phyloP scores from a whole-genome alignment of 2,329 filamentous ascomycete species.

The Beauveria sp. region DNA sequence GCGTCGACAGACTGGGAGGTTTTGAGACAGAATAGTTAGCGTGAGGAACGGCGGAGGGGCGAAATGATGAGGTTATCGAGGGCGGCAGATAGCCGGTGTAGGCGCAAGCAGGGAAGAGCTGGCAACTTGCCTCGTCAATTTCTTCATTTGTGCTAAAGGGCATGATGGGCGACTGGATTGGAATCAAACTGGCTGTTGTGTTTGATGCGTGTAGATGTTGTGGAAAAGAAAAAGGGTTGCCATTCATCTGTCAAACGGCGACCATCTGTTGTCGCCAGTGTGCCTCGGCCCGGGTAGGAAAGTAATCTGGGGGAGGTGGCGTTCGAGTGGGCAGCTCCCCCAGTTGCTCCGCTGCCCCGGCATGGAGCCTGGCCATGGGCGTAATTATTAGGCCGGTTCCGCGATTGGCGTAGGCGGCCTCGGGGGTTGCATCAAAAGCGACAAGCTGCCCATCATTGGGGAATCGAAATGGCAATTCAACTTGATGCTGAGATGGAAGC shows the following conservation, averaged over 20 bases:
- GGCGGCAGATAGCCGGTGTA: background rate
- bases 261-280: background rate
- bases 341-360: constrained; percentile 4
- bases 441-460: too few relatives aligned
- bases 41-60: background rate
- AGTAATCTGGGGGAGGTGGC: background rate
- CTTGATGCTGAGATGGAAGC: too few relatives aligned
- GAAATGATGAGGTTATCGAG: background rate
- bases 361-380: background rate
- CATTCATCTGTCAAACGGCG: background rate
- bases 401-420: too few relatives aligned
- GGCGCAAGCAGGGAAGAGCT: background rate
- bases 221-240: background rate
- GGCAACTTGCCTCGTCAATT: constrained; percentile 8
- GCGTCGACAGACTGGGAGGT: background rate
- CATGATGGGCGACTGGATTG: constrained; percentile 19
- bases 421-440: too few relatives aligned
- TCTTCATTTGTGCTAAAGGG: constrained; percentile 2
- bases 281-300: background rate
- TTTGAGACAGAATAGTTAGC: background rate
- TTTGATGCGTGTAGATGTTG: background rate
- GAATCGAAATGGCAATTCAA: too few relatives aligned
- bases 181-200: background rate
- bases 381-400: background rate
- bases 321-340: background rate